Percentiles rank a stretch among this genome's conserved stretches.
These are phyloP conservation scores for Leccinum uliginosum DNA, from an alignment of 768 basidiomycete species.

Conservation along the genomic window DNA sequence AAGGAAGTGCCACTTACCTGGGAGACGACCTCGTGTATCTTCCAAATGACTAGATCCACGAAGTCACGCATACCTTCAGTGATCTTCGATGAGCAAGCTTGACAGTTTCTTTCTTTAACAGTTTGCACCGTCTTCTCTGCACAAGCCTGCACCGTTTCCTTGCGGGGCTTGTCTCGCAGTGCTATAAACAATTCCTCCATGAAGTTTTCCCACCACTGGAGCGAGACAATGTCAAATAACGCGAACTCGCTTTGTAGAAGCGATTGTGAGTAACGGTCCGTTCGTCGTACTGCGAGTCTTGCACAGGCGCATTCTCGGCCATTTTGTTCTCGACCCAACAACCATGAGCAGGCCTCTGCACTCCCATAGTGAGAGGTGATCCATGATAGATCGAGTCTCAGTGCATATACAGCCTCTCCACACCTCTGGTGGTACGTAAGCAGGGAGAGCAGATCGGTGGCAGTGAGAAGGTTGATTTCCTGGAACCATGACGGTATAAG, in stretches of 20 bases:
- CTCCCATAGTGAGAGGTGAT: conserved; percentile 6
- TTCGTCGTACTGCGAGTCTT: not conserved
- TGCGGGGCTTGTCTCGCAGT: conserved; percentile 19
- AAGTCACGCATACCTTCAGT: not conserved
- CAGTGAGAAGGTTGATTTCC: conserved; percentile 26
- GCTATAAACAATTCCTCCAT: conserved; percentile 10
- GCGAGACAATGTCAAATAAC: not conserved
- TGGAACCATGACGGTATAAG: conserved; percentile 19
- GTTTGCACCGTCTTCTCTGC: conserved; percentile 3
- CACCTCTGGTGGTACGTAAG: conserved; percentile 20
- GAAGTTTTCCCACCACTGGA: conserved; percentile 22
- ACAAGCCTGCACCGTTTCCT: not conserved
- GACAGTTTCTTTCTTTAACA: not conserved
- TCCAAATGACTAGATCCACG: not conserved
- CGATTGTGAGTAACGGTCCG: not conserved
- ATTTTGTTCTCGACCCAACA: not conserved
- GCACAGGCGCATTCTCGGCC: not conserved
- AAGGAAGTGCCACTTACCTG: not conserved
- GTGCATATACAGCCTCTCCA: conserved; percentile 4
- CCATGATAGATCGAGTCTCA: conserved; percentile 6
- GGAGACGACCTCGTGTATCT: not conserved
- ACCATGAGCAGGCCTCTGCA: conserved; percentile 9
- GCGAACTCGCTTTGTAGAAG: not conserved
- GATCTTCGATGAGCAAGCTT: not conserved
- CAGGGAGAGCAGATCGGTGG: conserved; percentile 21